Evolutionary conservation across 2,329 filamentous ascomycete species (phyloP).

Genomic region (Cryphonectria radicalis): DNA sequence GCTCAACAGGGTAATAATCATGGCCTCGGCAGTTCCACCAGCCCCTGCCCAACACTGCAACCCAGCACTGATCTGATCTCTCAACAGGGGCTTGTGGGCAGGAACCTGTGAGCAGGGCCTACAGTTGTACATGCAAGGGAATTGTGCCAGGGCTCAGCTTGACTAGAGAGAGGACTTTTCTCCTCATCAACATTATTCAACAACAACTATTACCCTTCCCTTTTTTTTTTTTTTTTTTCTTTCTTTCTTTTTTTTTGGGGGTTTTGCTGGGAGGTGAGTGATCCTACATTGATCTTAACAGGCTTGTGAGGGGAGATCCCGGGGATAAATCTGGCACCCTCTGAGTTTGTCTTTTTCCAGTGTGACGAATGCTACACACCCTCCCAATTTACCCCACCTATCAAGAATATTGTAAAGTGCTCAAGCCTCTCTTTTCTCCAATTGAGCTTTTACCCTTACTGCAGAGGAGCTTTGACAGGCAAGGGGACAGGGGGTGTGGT

Average conservation of each 20-base stretch:
- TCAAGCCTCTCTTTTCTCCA: too few species aligned
- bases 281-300: neutral
- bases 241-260: neutral
- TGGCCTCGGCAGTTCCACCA: neutral
- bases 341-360: neutral
- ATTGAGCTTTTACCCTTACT: too few species aligned
- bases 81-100: neutral
- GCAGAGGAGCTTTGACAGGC: too few species aligned
- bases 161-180: neutral
- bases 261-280: neutral
- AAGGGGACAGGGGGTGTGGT: too few species aligned
- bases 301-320: neutral
- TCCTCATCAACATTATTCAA: neutral
- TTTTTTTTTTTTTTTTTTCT: too few species aligned
- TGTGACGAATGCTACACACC: neutral
- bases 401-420: too few species aligned
- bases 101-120: neutral
- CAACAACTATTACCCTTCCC: too few species aligned
- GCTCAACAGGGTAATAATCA: neutral
- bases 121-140: too few species aligned
- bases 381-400: too few species aligned
- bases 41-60: neutral
- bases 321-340: neutral
- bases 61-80: neutral
- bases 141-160: neutral